Evolutionary conservation across 2,329 filamentous ascomycete genomes (phyloP), one percentile per base, ranked within the genome.

Genomic region (Exophiala dermatitidis): DNA sequence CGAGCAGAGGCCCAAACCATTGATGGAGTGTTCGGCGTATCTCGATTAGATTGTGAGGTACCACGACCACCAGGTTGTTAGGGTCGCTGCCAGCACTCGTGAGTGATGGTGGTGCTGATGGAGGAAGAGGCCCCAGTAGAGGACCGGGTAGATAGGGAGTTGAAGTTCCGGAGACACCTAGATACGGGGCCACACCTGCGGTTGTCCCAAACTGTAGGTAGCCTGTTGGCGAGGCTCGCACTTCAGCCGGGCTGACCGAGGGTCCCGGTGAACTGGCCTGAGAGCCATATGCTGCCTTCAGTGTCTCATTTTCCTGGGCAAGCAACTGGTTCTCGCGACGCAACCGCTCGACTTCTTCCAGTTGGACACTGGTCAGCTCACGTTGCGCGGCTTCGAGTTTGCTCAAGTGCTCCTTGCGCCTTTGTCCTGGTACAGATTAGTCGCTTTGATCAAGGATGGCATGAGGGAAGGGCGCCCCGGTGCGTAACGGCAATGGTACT

Each of bases 341-440:
- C 44, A 74, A 64, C 4, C 67, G 66, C 48, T 72, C 68, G 40
- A 74, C 68, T 60, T 72, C 69, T 59, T 72, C 69, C 6, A 67
- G 65, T 57, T 72, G 70, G 47, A 69, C 66, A 10, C 60, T 63
- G 43, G 59, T 70, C 50, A 71, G 66, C 53, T 72, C 70, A 48
- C 67, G 68, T 51, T 73, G 70, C 34, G 70, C 67, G 43, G 68
- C 67, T 59, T 74, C 71, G 31, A 74, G 67, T 41, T 68, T 72
- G 60, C 68, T 72, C 44, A 74, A 63, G 54, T 72, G 71, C 56
- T 73, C 71, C 61, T 74, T 74, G 48, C 71, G 67, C 55, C 71
- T 63, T 54, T 71, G 70, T 34, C 71, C 71, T 74, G 41, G n/a
- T 48, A 32, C 31, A 12, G 29, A 33, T 59, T 52, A 59, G 57